Evolutionary conservation across 78 protist genomes (phyloP).

Genomic region (Isochrysis galbana): DNA sequence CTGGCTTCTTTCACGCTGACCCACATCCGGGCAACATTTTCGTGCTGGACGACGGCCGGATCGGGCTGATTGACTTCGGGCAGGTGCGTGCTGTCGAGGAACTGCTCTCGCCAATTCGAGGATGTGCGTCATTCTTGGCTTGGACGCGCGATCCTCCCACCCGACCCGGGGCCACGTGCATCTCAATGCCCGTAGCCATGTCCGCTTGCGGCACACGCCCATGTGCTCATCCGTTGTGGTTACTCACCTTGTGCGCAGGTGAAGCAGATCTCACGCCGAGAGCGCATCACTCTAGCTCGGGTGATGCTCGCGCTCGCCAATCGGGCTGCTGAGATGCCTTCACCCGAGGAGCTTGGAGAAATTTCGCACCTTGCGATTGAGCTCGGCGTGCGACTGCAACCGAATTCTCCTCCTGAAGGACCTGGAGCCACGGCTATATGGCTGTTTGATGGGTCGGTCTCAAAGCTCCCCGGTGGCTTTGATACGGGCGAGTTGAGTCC

Average conservation of each 20-base stretch:
- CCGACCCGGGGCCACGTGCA: too few species aligned
- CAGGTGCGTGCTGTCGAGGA: slow-evolving; percentile 47
- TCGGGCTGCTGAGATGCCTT: neutral
- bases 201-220: too few species aligned
- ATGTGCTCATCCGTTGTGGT: too few species aligned
- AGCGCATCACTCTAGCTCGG: neutral
- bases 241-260: too few species aligned
- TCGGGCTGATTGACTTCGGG: slow-evolving; percentile 63
- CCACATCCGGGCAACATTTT: slow-evolving; percentile 66
- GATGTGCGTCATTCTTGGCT: too few species aligned
- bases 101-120: too few species aligned
- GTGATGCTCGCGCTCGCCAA: slow-evolving; percentile 39
- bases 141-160: too few species aligned
- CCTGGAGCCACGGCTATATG: slow-evolving; percentile 25
- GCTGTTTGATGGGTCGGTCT: slow-evolving; percentile 25
- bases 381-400: neutral
- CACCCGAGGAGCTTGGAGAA: neutral
- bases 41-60: slow-evolving; percentile 51
- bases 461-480: neutral
- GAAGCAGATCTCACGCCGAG: neutral
- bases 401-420: neutral
- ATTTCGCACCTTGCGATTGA: neutral
- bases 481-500: slow-evolving; percentile 3
- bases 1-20: slow-evolving; percentile 62
- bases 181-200: too few species aligned